Percentiles rank a stretch among this genome's conserved stretches.
Conservation (phyloP, 2,329 filamentous ascomycete genomes). For the Zasmidium angulare region DNA sequence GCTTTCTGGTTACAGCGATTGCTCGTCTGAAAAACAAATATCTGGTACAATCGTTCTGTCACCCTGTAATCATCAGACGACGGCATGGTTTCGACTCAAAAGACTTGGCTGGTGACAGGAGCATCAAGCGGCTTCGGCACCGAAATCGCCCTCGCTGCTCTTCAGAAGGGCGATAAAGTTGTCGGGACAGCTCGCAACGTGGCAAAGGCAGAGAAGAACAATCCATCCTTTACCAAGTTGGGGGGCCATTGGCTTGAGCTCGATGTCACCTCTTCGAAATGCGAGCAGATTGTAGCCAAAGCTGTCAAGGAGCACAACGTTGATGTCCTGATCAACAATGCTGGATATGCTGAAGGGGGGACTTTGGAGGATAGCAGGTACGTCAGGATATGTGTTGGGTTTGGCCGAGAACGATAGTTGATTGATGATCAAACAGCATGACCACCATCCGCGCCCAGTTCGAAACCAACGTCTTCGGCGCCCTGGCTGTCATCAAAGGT, state of each 20-base stretch:
- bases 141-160: not conserved
- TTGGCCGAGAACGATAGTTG: too few relatives aligned
- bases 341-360: not conserved
- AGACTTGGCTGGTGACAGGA: not conserved
- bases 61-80: not conserved
- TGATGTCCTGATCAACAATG: not conserved
- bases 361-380: not conserved
- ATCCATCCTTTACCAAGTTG: not conserved
- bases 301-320: not conserved
- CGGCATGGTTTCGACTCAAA: not conserved
- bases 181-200: not conserved
- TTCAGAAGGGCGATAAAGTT: not conserved
- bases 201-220: not conserved
- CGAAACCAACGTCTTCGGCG: not conserved
- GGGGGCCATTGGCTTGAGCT: not conserved
- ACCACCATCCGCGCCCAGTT: not conserved
- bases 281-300: not conserved
- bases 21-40: too few relatives aligned
- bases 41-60: not conserved
- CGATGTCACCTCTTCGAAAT: not conserved
- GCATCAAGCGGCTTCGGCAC: not conserved
- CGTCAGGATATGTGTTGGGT: too few relatives aligned
- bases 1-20: too few relatives aligned
- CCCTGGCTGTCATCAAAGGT: not conserved
- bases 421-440: not conserved